Evolutionary conservation across 768 basidiomycete genomes (phyloP).

Genomic region (Nidularia sp.): DNA sequence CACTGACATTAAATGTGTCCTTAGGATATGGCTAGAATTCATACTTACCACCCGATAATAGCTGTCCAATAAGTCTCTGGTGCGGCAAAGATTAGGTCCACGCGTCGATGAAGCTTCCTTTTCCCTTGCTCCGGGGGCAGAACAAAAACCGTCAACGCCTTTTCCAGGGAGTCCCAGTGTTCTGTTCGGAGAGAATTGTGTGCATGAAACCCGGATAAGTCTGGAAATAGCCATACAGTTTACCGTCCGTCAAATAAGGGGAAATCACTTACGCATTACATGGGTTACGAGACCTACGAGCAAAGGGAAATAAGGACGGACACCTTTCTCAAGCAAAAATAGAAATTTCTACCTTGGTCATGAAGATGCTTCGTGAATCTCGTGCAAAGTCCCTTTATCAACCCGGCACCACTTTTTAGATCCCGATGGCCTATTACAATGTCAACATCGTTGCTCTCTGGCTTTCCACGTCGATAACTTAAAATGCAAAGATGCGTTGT

Average conservation of each 20-base stretch:
- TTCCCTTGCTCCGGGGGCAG: constrained; percentile 39
- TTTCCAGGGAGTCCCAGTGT: constrained; percentile 83
- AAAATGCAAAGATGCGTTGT: neutral
- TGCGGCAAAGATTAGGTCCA: constrained; percentile 82
- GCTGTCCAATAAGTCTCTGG: constrained; percentile 84
- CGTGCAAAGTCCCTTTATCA: constrained; percentile 61
- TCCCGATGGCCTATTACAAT: constrained; percentile 80
- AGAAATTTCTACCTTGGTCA: constrained; percentile 32
- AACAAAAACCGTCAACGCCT: constrained; percentile 75
- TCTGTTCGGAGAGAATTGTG: constrained; percentile 49
- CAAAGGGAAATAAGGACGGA: neutral
- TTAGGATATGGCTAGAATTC: neutral
- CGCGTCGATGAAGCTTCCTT: constrained; percentile 53
- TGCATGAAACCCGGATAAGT: constrained; percentile 55
- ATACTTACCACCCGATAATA: constrained; percentile 75
- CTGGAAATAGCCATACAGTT: constrained; percentile 24
- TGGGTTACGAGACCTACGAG: constrained; percentile 68
- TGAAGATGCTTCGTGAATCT: constrained; percentile 56
- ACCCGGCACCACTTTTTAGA: constrained; percentile 30
- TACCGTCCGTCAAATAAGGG: neutral
- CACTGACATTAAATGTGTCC: neutral
- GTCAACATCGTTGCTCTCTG: constrained; percentile 80
- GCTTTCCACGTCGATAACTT: constrained; percentile 85
- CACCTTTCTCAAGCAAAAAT: neutral
- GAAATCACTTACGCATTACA: constrained; percentile 64